phyloP scores from a whole-genome alignment of 805 yeast species.

The Lipomyces sp. region DNA sequence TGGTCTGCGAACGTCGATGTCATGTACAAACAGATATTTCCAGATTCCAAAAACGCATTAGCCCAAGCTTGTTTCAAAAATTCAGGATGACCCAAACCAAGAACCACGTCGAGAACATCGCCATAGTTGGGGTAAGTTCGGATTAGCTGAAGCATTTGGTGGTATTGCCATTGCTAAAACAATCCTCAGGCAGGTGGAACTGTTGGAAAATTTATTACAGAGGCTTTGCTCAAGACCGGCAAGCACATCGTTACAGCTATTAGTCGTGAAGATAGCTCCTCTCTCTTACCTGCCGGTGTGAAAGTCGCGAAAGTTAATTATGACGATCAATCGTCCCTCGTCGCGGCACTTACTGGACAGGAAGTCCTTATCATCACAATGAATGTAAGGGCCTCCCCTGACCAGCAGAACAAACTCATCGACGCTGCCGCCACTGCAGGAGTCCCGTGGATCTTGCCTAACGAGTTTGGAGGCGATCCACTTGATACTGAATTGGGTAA shows the following conservation, averaged over 20 bases:
- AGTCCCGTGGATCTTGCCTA: slow-evolving; percentile 9
- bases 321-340: background rate
- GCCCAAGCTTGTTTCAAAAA: no score
- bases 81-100: no score
- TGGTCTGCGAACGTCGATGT: no score
- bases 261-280: background rate
- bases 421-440: slow-evolving; percentile 6
- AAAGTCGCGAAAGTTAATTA: background rate
- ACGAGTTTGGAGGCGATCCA: slow-evolving; percentile 7
- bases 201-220: background rate
- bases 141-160: background rate
- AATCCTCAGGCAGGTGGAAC: background rate
- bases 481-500: background rate
- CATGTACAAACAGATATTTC: no score
- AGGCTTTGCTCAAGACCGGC: background rate
- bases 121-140: background rate
- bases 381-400: slow-evolving; percentile 5
- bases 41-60: no score
- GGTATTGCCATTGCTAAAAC: background rate
- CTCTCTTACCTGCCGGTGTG: background rate
- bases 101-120: background rate
- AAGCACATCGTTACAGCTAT: background rate
- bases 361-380: slow-evolving; percentile 5
- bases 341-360: background rate
- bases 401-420: slow-evolving; percentile 4